A percentile compares a stretch with the other conserved stretches of the same genome.
Evolutionary conservation across 805 yeast genomes (phyloP).

Genomic region (Yamadazyma olivae): DNA sequence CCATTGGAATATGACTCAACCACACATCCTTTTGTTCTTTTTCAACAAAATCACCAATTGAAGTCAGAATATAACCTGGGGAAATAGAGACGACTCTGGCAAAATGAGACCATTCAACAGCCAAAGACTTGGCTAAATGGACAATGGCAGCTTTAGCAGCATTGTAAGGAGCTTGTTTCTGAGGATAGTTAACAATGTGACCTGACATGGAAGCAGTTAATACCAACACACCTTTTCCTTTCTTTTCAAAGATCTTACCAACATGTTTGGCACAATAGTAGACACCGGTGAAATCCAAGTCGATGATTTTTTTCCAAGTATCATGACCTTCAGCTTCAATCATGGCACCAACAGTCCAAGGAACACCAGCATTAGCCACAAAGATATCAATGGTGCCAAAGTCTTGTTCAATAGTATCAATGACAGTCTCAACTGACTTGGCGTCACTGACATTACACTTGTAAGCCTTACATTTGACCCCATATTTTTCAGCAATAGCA

Average conservation of each 20-base stretch:
- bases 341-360: constrained; percentile 67
- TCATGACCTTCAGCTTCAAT: constrained; percentile 35
- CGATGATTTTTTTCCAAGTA: constrained; percentile 33
- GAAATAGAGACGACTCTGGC: constrained; percentile 42
- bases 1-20: constrained; percentile 42
- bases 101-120: constrained; percentile 48
- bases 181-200: constrained; percentile 46
- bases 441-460: constrained; percentile 54
- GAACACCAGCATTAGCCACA: constrained; percentile 88
- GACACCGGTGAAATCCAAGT: constrained; percentile 40
- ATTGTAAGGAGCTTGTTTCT: constrained; percentile 44
- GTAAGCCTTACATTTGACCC: constrained; percentile 62
- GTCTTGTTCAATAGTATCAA: constrained; percentile 54
- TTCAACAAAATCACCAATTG: constrained; percentile 35
- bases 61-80: constrained; percentile 44
- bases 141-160: constrained; percentile 45
- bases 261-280: constrained; percentile 43
- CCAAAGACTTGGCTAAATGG: constrained; percentile 42
- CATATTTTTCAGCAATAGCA: constrained; percentile 52
- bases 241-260: constrained; percentile 37
- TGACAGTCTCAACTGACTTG: constrained; percentile 46
- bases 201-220: constrained; percentile 47
- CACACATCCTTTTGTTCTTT: constrained; percentile 31
- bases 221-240: constrained; percentile 41
- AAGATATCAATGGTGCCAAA: constrained; percentile 80